Base-by-base conservation (phyloP, 306 rosid species). In the Fagus crenata region DNA sequence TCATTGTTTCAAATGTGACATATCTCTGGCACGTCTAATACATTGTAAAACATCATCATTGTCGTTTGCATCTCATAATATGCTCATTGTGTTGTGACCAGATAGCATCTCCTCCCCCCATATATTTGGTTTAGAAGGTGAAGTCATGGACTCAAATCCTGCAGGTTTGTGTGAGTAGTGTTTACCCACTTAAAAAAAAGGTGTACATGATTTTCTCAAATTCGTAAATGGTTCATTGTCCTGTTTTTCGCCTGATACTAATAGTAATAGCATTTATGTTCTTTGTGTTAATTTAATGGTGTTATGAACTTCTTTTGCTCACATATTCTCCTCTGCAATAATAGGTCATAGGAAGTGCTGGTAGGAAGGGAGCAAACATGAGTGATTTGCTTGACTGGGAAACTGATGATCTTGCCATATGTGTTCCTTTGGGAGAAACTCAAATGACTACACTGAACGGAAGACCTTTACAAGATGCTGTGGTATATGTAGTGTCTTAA, bases 361-460 rank as follows among this genome's bases (percentile, higher is more conserved):
- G 69, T 35, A 12, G 15, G 6, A 15, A 63, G 6, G 51, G 14
- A 9, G 51, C 51, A 46, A 46, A 46, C 11, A 9, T 3, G 8
- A 46, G 51, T 46, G 51, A 46, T 46, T 63, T 63, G 15, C 69
- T 6, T 63, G 69, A 33, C 12, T 1, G 2, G 42, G 69, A 36
- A 63, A 39, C 69, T 63, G 43, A 63, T 63, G 69, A 5, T 63
- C 69, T 63, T 63, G 69, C 43, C 13, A 2, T 63, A 14, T 13
- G 3, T 46, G 51, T 46, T 46, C n/a, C 13, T 46, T 46, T 46
- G 51, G 51, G 42, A 15, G 42, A 13, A 33, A 36, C 40, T 14
- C 9, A 14, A 36, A 15, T 33, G 69, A 35, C 41, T n/a, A 3
- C 7, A 13, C 42, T 5, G 7, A 14, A 17, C 69, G 33, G 40